These are phyloP conservation scores for Lindgomyces ingoldianus DNA, from an alignment of 495 filamentous ascomycete species.

Conservation along the genomic window DNA sequence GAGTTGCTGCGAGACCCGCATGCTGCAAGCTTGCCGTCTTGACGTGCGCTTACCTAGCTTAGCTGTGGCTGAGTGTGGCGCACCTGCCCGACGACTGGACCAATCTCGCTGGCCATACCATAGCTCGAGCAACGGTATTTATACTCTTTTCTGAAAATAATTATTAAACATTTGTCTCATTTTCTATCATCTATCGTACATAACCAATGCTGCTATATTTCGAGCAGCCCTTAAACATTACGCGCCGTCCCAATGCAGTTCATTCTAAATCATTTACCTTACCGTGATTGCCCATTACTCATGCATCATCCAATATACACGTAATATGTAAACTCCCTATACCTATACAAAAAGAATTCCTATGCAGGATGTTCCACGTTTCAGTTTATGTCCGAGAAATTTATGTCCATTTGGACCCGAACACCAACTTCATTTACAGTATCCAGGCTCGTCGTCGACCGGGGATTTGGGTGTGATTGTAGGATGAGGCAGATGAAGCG, in stretches of 20 bases:
- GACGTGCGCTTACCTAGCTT: not conserved
- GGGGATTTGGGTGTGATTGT: not conserved
- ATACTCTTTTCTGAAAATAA: too few species aligned
- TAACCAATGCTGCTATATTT: not conserved
- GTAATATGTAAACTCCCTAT: too few species aligned
- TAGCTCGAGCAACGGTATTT: too few species aligned
- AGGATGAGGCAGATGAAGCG: not conserved
- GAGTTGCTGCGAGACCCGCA: constrained; percentile 6
- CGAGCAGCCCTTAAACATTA: not conserved
- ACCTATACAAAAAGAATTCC: too few species aligned
- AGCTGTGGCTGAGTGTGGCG: not conserved
- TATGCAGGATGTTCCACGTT: too few species aligned
- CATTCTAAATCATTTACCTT: not conserved
- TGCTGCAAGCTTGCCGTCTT: not conserved
- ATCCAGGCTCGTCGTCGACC: not conserved
- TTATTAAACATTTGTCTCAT: too few species aligned
- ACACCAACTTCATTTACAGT: not conserved
- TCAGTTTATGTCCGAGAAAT: not conserved
- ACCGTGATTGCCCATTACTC: not conserved
- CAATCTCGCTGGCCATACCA: not conserved
- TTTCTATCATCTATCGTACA: too few species aligned
- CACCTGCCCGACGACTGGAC: too few species aligned
- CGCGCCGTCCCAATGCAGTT: constrained; percentile 10
- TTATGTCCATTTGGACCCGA: not conserved
- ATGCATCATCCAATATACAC: too few species aligned